Conservation (phyloP, 331 rosid species). For the Acacia concinna region DNA sequence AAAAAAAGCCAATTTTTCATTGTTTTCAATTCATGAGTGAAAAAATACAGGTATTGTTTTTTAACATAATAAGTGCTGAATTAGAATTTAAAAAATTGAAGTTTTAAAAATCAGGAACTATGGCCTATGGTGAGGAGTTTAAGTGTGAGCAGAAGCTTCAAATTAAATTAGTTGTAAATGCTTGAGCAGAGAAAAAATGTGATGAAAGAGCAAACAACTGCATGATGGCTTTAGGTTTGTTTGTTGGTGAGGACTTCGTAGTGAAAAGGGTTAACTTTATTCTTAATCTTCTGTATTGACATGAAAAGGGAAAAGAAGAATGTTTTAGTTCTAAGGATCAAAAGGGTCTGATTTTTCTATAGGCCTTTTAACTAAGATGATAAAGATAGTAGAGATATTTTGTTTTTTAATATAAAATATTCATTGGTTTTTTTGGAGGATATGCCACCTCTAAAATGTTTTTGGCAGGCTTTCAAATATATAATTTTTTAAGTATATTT, state of each 20-base stretch:
- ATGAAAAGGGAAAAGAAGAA: not conserved
- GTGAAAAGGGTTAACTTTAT: not conserved
- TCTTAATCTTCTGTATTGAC: not conserved
- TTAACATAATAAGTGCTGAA: not conserved
- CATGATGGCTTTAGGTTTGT: not conserved
- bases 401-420: not conserved
- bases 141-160: not conserved
- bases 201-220: not conserved
- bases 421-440: not conserved
- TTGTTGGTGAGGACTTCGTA: not conserved
- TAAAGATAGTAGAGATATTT: not conserved
- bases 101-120: not conserved
- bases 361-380: not conserved
- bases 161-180: not conserved
- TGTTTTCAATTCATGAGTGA: not conserved
- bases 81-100: not conserved
- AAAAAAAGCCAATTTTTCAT: no score
- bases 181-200: not conserved
- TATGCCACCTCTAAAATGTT: not conserved
- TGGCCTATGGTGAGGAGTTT: not conserved
- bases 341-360: not conserved
- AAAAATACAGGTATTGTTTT: not conserved
- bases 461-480: not conserved
- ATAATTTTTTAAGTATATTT: not conserved
- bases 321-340: not conserved